A percentile compares a stretch with the other conserved stretches of the same genome.
Conservation (phyloP, 148 eudicot species). For the Mesembryanthemum crystallinum region DNA sequence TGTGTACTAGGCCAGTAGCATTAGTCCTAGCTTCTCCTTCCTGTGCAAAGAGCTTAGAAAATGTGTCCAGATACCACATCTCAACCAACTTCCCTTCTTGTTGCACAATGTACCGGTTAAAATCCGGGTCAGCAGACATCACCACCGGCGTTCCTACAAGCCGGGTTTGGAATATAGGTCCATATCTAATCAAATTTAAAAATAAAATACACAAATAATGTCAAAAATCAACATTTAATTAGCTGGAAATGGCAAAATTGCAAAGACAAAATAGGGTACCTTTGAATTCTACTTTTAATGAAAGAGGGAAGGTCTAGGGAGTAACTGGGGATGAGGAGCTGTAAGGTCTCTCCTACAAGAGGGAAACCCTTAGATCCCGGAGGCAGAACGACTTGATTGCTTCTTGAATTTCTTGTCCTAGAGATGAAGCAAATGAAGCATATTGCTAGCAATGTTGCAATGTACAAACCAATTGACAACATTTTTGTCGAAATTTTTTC, state of each 20-base stretch:
- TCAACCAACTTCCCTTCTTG: slow-evolving; percentile 55
- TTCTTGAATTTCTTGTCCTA: slow-evolving; percentile 14
- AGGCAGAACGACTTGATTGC: slow-evolving; percentile 24
- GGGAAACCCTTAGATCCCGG: slow-evolving; percentile 46
- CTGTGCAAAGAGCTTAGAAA: slow-evolving; percentile 42
- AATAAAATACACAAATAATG: neutral
- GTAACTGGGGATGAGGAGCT: slow-evolving; percentile 36
- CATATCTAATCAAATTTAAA: slow-evolving; percentile 29
- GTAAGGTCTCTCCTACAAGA: slow-evolving; percentile 44
- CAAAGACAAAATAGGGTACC: slow-evolving; percentile 22
- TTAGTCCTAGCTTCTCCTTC: slow-evolving; percentile 43
- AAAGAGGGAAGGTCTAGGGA: slow-evolving; percentile 36
- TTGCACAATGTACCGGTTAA: slow-evolving; percentile 41
- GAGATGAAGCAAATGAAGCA: slow-evolving; percentile 14
- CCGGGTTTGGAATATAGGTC: slow-evolving; percentile 45
- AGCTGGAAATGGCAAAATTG: neutral
- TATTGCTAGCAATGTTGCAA: slow-evolving; percentile 24
- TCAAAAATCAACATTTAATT: neutral
- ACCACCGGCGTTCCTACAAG: slow-evolving; percentile 49
- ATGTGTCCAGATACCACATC: slow-evolving; percentile 51
- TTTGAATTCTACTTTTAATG: slow-evolving; percentile 32
- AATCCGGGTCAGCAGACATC: slow-evolving; percentile 41
- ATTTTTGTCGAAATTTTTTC: neutral
- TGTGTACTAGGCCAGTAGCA: slow-evolving; percentile 45
- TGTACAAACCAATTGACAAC: slow-evolving; percentile 15